Evolutionary conservation across 2,329 filamentous ascomycete genomes (phyloP), one percentile per base, ranked within the genome.

Genomic region (Colletotrichum tamarilloi): DNA sequence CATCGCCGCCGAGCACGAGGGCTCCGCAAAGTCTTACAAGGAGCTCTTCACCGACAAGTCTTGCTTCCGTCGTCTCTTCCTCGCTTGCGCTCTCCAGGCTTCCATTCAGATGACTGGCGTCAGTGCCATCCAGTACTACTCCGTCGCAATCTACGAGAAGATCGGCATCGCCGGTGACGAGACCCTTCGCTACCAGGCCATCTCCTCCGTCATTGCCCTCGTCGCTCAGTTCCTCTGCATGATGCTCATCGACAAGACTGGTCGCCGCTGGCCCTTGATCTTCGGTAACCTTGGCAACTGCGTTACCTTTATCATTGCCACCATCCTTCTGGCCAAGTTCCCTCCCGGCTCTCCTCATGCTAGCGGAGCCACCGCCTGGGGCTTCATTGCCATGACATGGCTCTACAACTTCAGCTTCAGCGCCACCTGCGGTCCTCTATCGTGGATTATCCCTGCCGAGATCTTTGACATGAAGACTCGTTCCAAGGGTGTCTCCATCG

Each of bases 361-460:
- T 53, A 68, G 30, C 24, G 62, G 68, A 12, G 55, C 62, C 49
- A 92, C 92, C 1, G 87, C 87, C 7, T 94, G 92, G 92, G 92
- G 90, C 1, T 96, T 95, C 82, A 95, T 95, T 74, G 78, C 74
- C 55, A 87, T 90, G 77, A 95, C 93, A 1, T 95, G 93, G 93
- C 80, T 94, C 1, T 95, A 94, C 86, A 95, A 95, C 83, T 93
- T 95, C 84, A 92, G 87, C 55, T 95, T 94, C 86, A 92, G 88
- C 4, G 87, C 88, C 42, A 92, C 92, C 2, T 93, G 92, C 72
- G 93, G 93, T 26, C 92, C 93, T 0, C 82, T 95, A 1, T 82
- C 81, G 0, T 88, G 82, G 87, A 88, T 89, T 76, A 90, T 92
- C 73, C 90, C 89, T 0, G 91, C 92, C 62, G 92, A 94, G 79